Evolutionary conservation across 306 rosid genomes (phyloP).

Genomic region (Corylus heterophylla): DNA sequence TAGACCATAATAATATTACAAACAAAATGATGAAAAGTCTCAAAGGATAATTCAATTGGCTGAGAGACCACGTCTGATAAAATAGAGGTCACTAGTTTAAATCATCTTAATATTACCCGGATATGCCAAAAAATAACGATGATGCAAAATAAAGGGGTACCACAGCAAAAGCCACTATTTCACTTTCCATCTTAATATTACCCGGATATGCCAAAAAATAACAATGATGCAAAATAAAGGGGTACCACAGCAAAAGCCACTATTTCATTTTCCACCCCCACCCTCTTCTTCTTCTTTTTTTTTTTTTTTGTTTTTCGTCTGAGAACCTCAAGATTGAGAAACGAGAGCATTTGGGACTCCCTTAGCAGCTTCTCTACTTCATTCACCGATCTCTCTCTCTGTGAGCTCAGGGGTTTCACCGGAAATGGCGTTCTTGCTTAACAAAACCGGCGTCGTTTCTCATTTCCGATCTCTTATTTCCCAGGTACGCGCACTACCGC

Average conservation of each 20-base stretch:
- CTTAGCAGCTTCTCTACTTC: not conserved
- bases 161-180: not conserved
- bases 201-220: too few relatives aligned
- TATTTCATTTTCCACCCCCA: not conserved
- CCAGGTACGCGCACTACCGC: conserved; percentile 35
- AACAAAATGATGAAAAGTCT: too few relatives aligned
- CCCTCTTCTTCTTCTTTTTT: not conserved
- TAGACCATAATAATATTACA: too few relatives aligned
- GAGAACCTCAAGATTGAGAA: not conserved
- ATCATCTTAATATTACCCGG: too few relatives aligned
- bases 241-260: not conserved
- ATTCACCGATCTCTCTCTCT: not conserved
- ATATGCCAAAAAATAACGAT: too few relatives aligned
- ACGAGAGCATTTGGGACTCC: not conserved
- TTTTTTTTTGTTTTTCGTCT: too few relatives aligned
- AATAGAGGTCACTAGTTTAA: too few relatives aligned
- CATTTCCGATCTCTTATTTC: conserved; percentile 55
- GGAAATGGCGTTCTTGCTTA: conserved; percentile 73
- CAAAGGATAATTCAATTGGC: too few relatives aligned
- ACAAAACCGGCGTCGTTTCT: conserved; percentile 55
- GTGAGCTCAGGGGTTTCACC: conserved; percentile 4
- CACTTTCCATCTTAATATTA: too few relatives aligned
- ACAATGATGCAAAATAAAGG: not conserved
- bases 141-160: not conserved
- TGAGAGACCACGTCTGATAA: too few relatives aligned